Evolutionary conservation across 1,284 basidiomycete genomes (phyloP).

Genomic region (Heterobasidion parviporum): DNA sequence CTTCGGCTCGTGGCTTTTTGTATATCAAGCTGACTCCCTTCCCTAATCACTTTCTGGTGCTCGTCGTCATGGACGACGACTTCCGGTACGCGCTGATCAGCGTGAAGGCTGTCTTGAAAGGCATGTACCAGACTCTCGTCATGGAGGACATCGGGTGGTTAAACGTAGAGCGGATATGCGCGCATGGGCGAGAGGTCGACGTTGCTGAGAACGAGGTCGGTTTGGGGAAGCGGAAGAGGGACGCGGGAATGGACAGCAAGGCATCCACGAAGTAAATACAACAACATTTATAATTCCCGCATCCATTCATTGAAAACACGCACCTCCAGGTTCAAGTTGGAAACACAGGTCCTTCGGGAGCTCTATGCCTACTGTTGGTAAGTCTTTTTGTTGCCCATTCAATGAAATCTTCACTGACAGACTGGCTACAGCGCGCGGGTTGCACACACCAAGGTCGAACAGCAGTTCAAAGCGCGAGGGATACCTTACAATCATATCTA

Average conservation of each 20-base stretch:
- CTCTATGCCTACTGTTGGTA: slow-evolving; percentile 79
- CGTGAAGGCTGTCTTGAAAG: slow-evolving; percentile 41
- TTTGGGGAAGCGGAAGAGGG: slow-evolving; percentile 28
- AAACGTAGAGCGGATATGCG: slow-evolving; percentile 54
- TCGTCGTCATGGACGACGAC: slow-evolving; percentile 68
- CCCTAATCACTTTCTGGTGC: slow-evolving; percentile 66
- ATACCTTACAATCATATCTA: slow-evolving; percentile 76
- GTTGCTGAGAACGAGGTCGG: slow-evolving; percentile 22
- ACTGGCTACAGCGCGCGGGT: slow-evolving; percentile 64
- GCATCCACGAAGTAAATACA: not conserved
- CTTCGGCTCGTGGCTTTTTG: slow-evolving; percentile 42
- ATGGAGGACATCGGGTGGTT: slow-evolving; percentile 77
- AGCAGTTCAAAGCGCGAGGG: slow-evolving; percentile 74
- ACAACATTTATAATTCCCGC: not conserved
- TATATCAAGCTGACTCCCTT: slow-evolving; percentile 68
- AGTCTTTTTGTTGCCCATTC: slow-evolving; percentile 11
- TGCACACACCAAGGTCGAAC: slow-evolving; percentile 83
- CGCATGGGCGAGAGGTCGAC: slow-evolving; percentile 21
- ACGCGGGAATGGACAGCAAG: slow-evolving; percentile 9
- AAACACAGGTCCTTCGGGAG: slow-evolving; percentile 61
- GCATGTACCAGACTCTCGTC: slow-evolving; percentile 46
- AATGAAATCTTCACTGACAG: not conserved
- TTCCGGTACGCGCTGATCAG: slow-evolving; percentile 73
- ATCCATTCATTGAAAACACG: not conserved
- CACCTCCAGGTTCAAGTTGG: slow-evolving; percentile 50